A percentile compares a stretch with the other conserved stretches of the same genome.
Evolutionary conservation across 225 moss, liverwort and hornwort genomes (phyloP).

Genomic region (Climacium dendroides): DNA sequence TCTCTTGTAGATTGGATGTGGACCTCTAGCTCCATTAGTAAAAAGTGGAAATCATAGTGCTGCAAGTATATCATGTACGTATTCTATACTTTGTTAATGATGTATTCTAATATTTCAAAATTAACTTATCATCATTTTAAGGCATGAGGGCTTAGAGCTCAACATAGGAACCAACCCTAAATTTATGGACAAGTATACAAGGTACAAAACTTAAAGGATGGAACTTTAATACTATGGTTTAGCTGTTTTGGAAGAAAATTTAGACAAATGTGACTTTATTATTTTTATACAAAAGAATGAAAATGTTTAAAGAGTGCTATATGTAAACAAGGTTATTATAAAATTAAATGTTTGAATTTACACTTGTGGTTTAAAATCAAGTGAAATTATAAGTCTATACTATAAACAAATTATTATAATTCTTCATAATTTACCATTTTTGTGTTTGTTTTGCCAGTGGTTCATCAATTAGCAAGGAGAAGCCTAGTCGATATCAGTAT

Average conservation of each 20-base stretch:
- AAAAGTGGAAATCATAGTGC: background rate
- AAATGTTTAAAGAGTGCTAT: background rate
- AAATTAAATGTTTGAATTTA: too few species aligned
- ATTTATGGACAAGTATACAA: background rate
- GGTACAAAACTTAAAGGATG: background rate
- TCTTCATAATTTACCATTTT: background rate
- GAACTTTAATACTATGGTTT: background rate
- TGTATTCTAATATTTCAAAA: background rate
- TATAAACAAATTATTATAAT: background rate
- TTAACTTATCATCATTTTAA: background rate
- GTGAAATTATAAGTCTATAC: too few species aligned
- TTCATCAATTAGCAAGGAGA: background rate
- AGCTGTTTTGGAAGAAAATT: background rate
- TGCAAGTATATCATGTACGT: background rate
- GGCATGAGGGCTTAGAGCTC: background rate
- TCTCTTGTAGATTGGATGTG: background rate
- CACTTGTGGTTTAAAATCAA: background rate
- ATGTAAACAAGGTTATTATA: background rate
- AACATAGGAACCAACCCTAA: accelerated
- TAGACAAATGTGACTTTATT: too few species aligned
- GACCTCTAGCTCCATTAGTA: background rate
- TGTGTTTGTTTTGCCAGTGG: background rate
- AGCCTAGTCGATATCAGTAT: background rate
- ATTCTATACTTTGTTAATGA: background rate
- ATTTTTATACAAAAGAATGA: background rate